Percentiles rank a stretch among this genome's conserved stretches.
These are phyloP conservation scores for Cladophialophora immunda DNA, from an alignment of 2,329 filamentous ascomycete species.

Conservation along the genomic window DNA sequence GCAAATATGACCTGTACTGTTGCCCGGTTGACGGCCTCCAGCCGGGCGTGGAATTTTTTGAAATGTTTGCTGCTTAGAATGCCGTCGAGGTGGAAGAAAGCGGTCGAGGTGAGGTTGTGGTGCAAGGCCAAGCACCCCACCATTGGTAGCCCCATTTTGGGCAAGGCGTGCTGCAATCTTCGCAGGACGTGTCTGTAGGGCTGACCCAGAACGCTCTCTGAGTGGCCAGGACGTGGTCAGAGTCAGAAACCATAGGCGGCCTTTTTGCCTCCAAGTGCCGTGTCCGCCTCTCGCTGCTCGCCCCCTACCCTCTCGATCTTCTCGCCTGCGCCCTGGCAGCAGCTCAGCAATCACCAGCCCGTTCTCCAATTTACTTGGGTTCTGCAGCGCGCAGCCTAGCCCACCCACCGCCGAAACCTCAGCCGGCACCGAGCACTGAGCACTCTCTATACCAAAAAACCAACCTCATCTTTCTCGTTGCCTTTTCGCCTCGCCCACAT, in stretches of 20 bases:
- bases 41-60: constrained; percentile 13
- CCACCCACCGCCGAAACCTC: constrained; percentile 25
- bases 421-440: constrained; percentile 6
- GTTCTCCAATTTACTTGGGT: constrained; percentile 21
- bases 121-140: constrained; percentile 39
- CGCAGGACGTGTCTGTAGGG: constrained; percentile 31
- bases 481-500: constrained; percentile 25
- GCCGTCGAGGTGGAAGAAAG: constrained; percentile 2
- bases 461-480: constrained; percentile 30
- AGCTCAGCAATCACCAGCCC: constrained; percentile 19
- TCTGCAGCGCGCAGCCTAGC: constrained; percentile 19
- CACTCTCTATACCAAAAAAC: constrained; percentile 21
- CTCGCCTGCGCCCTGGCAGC: constrained; percentile 24
- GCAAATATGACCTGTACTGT: constrained; percentile 2
- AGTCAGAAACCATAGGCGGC: constrained; percentile 28
- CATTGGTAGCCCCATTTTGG: constrained; percentile 30
- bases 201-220: constrained; percentile 26
- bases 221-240: constrained; percentile 31
- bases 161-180: constrained; percentile 38
- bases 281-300: constrained; percentile 10
- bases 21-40: background rate
- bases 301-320: constrained; percentile 20
- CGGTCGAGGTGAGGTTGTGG: constrained; percentile 36
- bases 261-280: constrained; percentile 17
- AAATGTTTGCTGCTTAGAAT: constrained; percentile 12